Percentiles rank a stretch among this genome's conserved stretches.
Evolutionary conservation across 1,284 basidiomycete genomes (phyloP).

Genomic region (Pholiota adiposa): DNA sequence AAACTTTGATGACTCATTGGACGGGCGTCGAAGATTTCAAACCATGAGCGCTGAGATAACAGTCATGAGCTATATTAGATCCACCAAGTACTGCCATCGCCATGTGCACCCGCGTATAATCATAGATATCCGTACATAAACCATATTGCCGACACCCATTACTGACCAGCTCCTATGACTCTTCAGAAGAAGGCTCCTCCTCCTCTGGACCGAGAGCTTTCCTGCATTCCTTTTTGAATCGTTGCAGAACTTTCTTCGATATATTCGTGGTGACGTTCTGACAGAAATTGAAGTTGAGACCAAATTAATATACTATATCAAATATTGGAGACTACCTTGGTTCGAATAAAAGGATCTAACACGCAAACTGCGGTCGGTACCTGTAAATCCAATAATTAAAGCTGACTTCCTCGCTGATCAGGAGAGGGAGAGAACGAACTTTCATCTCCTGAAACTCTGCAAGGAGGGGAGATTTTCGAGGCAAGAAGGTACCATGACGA

Average conservation of each 20-base stretch:
- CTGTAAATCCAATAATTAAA: background rate
- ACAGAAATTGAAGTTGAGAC: background rate
- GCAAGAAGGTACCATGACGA: conserved; percentile 42
- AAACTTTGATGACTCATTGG: background rate
- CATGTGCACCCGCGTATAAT: background rate
- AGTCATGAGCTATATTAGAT: background rate
- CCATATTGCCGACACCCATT: background rate
- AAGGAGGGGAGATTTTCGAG: conserved; percentile 3
- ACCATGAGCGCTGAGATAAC: background rate
- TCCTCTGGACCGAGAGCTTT: background rate
- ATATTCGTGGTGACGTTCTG: conserved; percentile 39
- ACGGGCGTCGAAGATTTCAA: background rate
- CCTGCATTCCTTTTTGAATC: conserved; percentile 30
- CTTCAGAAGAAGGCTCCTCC: background rate
- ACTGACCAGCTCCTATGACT: too few species aligned
- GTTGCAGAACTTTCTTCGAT: conserved; percentile 15
- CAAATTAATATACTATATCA: background rate
- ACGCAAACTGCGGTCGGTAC: conserved; percentile 34
- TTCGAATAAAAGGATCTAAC: conserved; percentile 51
- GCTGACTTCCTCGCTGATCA: background rate
- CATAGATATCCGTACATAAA: background rate
- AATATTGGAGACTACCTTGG: conserved; percentile 39
- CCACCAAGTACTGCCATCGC: background rate
- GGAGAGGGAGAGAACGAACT: background rate
- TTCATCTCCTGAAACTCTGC: background rate